Evolutionary conservation across 345 rosid species (phyloP), one percentile per base, ranked within the genome.

Genomic region (Jatropha curcas): DNA sequence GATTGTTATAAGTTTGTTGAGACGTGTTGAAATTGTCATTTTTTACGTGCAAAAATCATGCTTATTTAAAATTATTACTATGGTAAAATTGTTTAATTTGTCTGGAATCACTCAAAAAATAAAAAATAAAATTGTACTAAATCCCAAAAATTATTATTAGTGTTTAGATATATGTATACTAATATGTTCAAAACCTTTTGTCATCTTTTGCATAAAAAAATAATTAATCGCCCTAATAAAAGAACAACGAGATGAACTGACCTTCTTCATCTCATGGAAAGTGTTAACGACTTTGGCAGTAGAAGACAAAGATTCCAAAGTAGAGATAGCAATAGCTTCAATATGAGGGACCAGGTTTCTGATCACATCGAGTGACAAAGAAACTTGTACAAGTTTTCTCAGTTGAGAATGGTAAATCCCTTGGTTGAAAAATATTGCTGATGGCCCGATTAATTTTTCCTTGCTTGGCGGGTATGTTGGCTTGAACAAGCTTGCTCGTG

Each of bases 391-490:
- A 71, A 94, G 81, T 82, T 86, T 91, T 82, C 97, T 89, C 16
- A 94, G 60, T 55, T 74, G 80, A 30, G 62, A 45, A 74, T 94
- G 98, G 80, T 88, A 91, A 37, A 83, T 81, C 25, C 93, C 98
- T 73, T 86, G 90, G 81, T 94, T 96, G 70, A 91, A 94, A 74
- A 94, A 94, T 9, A 94, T 65, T 7, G 97, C 98, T 22, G 76
- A 78, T 13, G 94, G 89, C 59, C 98, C 98, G 20, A 94, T 90
- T 28, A 94, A 65, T 79, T 78, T 82, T 86, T 90, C 96, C 78
- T 94, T 94, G 88, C 96, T 86, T 63, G 80, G 87, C 0, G 98
- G 98, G 77, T 94, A 94, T 7, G 92, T 90, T 39, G 98, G 98
- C 82, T 84, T 90, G 93, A 91, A 94, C 87, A 91, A 74, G 65